These are phyloP conservation scores for Yamadazyma laniorum DNA, from an alignment of 805 yeast species.

Conservation along the genomic window DNA sequence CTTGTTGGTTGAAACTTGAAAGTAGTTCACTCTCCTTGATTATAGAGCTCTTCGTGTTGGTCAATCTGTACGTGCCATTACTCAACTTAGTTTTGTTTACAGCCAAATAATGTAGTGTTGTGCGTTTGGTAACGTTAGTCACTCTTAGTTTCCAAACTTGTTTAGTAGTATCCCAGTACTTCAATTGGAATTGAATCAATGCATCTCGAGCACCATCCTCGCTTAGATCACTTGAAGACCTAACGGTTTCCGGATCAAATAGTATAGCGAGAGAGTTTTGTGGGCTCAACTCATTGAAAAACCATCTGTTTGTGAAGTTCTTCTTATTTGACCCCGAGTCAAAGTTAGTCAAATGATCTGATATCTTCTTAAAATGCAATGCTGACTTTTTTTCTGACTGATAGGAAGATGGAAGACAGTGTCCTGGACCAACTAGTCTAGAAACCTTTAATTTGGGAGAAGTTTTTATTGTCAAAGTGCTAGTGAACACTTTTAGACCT, in stretches of 20 bases:
- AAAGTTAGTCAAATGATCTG: conserved; percentile 30
- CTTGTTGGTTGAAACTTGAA: conserved; percentile 31
- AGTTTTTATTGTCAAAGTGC: conserved; percentile 25
- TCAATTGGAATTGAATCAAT: conserved; percentile 32
- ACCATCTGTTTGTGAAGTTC: conserved; percentile 41
- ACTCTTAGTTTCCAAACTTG: conserved; percentile 27
- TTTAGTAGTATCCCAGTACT: conserved; percentile 23
- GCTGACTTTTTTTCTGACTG: conserved; percentile 18
- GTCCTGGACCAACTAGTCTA: conserved; percentile 31
- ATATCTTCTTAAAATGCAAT: conserved; percentile 28
- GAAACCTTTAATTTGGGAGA: conserved; percentile 33
- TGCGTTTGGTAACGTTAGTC: conserved; percentile 28
- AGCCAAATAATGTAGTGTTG: conserved; percentile 23
- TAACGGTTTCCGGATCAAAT: conserved; percentile 33
- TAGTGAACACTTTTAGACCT: conserved; percentile 1
- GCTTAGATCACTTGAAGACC: conserved; percentile 19
- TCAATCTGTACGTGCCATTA: conserved; percentile 14
- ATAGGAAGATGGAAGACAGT: conserved; percentile 34
- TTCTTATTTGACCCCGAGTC: conserved; percentile 31
- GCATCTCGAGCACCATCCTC: conserved; percentile 21
- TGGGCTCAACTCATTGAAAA: conserved; percentile 21
- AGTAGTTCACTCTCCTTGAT: conserved; percentile 26
- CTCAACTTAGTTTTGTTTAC: conserved; percentile 16
- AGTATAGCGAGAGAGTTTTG: conserved; percentile 27
- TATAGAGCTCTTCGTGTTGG: conserved; percentile 19